phyloP scores from a whole-genome alignment of 495 filamentous ascomycete genomes.

The Glutinoglossum americanum region DNA sequence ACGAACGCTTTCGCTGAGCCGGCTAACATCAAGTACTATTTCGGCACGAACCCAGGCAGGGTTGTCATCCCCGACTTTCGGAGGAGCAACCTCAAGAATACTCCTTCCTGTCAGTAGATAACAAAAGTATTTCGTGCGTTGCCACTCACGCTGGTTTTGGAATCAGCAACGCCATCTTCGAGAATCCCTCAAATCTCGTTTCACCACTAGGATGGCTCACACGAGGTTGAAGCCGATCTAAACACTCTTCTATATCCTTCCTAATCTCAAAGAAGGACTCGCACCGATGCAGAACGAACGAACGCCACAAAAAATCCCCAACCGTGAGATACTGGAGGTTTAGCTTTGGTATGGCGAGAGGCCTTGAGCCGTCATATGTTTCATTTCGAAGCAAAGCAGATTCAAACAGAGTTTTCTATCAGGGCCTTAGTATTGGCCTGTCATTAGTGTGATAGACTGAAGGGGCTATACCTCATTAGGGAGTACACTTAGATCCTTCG shows the following conservation, averaged over 20 bases:
- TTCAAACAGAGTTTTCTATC: constrained; percentile 47
- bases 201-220: constrained; percentile 32
- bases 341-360: constrained; percentile 80
- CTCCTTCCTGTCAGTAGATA: constrained; percentile 8
- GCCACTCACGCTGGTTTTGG: constrained; percentile 43
- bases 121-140: not conserved
- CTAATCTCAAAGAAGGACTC: constrained; percentile 91
- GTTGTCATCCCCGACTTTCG: constrained; percentile 63
- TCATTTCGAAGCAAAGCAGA: constrained; percentile 65
- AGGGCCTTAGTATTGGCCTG: not conserved
- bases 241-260: constrained; percentile 62
- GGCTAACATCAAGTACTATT: constrained; percentile 67
- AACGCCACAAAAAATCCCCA: constrained; percentile 88
- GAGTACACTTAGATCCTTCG: constrained; percentile 45
- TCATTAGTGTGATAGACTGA: not conserved
- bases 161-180: constrained; percentile 78
- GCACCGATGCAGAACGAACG: constrained; percentile 69
- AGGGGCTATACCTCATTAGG: constrained; percentile 45
- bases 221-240: constrained; percentile 62
- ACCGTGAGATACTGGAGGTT: constrained; percentile 91
- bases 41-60: constrained; percentile 79
- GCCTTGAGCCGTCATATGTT: constrained; percentile 69
- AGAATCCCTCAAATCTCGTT: constrained; percentile 63
- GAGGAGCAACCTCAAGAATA: constrained; percentile 66
- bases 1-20: constrained; percentile 48